Base-by-base conservation (phyloP, 176 grass and related monocot species). In the Carex parvula region DNA sequence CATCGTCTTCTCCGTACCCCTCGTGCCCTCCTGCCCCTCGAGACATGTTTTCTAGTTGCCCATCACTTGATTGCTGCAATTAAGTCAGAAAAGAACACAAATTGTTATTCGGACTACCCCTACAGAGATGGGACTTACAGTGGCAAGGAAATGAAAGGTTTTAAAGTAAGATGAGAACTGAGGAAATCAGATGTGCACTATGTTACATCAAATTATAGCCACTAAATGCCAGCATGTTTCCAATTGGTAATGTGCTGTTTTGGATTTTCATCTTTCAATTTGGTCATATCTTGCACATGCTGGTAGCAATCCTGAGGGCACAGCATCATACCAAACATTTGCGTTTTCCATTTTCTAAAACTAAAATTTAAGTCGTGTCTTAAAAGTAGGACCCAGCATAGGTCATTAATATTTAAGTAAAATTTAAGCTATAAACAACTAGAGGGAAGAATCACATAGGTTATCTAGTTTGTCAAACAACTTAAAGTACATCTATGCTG, bases 1-100 rank as follows among this genome's bases (percentile, higher is more conserved):
- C 88, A 0, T 99, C 91, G 0, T 99, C 97, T 84, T 99, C 93
- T 1, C 88, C 91, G 0, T 92, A 96, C 12, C 91, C 93, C 79
- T 99, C 97, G 0, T 95, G 87, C 0, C 41, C 87, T 57, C 41
- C 87, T 57, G 84, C 81, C 63, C 81, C 60, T 64, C 79, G 79
- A 44, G 81, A 83, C 15, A 88, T 95, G 57, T 81, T 48, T 0
- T 99, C 87, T 26, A 88, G 26, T 6, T 42, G 89, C 12, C 64
- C 85, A 65, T 94, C 97, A 20, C 83, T 90, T 57, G 88, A 88
- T 78, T 94, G 88, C 97, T 99, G 87, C 18, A 53, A 63, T 30
- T 84, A 22, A 72, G 9, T 22, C 3, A 22, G 73, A 39, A 44
- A 53, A 77, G 39, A 65, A 44, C 60, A 67, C 44, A 20, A 54